Conservation (phyloP, 169 alveolate genomes). For the Hammondia hammondi region DNA sequence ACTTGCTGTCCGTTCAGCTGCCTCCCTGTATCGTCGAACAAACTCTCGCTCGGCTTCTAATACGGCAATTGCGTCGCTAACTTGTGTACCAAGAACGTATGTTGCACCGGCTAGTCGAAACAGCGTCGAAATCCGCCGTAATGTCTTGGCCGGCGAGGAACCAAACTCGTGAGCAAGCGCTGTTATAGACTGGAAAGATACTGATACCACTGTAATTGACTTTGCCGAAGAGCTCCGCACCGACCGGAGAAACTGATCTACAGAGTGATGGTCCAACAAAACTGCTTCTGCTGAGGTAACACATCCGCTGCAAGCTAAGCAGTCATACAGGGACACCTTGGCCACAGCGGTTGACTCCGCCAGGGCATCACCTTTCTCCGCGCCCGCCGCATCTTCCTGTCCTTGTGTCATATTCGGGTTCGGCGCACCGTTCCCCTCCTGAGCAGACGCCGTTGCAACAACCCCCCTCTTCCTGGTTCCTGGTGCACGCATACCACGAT, state of each 20-base stretch:
- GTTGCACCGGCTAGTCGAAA: constrained; percentile 73
- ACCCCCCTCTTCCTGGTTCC: background rate
- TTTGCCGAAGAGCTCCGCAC: constrained; percentile 10
- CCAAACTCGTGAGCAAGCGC: constrained; percentile 79
- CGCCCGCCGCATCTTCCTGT: background rate
- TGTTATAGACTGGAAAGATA: constrained; percentile 83
- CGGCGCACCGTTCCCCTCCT: background rate
- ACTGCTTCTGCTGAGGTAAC: constrained; percentile 93
- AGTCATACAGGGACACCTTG: constrained; percentile 86
- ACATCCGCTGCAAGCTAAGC: constrained; percentile 94
- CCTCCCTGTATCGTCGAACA: constrained; percentile 52
- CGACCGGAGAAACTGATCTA: constrained; percentile 78
- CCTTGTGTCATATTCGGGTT: background rate
- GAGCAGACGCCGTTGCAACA: background rate
- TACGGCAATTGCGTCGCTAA: constrained; percentile 69
- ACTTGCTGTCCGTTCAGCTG: background rate
- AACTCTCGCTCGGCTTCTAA: constrained; percentile 71
- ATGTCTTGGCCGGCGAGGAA: constrained; percentile 47
- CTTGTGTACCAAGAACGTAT: constrained; percentile 70
- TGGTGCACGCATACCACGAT: no score
- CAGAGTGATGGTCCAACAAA: constrained; percentile 83
- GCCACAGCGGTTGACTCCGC: constrained; percentile 72
- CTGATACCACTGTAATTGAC: constrained; percentile 46
- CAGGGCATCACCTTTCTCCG: background rate
- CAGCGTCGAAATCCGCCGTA: constrained; percentile 71